Evolutionary conservation across 139 green algal species (phyloP), one percentile per base, ranked within the genome.

Genomic region (Ettlia oleoabundans): DNA sequence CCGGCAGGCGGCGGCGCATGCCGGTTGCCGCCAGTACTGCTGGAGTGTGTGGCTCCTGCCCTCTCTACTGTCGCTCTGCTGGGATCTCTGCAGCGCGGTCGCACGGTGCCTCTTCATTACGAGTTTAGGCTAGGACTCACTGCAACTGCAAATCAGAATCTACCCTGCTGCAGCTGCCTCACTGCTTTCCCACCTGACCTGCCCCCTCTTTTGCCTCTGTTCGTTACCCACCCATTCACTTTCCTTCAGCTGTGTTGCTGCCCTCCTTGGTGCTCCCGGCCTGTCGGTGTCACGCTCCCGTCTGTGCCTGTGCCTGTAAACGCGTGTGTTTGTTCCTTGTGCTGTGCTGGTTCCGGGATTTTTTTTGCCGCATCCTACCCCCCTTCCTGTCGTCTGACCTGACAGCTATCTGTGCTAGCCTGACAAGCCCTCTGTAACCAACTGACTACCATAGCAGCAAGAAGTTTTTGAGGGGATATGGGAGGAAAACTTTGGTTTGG

Each of bases 141-240:
- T 65, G 28, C 21, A 28, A 65, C 55, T 5, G 18, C 28, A 15
- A 15, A 65, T n/a, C 30, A 22, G 18, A 65, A 65, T 65, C 55
- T 65, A 65, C 21, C 30, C 55, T 65, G 18, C 55, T 65, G 18
- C 21, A 9, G 55, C 18, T 65, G 55, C 55, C 35, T 72, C 3
- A 43, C 65, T 42, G 62, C 21, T 30, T 33, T 72, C 35, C 33
- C 65, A 43, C 32, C 22, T 7, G 2, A 7, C 10, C 26, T 38
- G 4, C 7, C 32, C 9, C 32, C 32, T 33, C 63, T 43, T 70
- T 41, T 28, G n/a, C 32, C 32, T 70, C 21, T 22, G 55, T 22
- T 65, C 55, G 55, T 65, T 65, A 65, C 55, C 55, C 55, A n/a
- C n/a, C n/a, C n/a, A n/a, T n/a, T n/a, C n/a, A n/a, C 55, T 65